Base-by-base conservation (phyloP, 1,284 basidiomycete species). In the Ceratorhiza oryzae-sativae region DNA sequence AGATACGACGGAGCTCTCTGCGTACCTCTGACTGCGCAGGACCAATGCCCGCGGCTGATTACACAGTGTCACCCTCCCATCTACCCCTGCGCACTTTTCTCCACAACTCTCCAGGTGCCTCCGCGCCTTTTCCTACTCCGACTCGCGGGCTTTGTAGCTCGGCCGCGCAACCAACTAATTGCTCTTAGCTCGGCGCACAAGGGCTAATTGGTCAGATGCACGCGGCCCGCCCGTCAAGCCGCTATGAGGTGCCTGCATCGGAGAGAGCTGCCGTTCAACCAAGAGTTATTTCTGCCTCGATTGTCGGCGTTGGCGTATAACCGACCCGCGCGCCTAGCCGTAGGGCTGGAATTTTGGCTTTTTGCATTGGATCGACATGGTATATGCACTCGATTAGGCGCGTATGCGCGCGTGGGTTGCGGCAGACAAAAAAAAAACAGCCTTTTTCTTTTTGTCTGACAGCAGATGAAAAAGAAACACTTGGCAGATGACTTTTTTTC, bases 91-190 rank as follows among this genome's bases (percentile, higher is more conserved):
- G 9, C n/a, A 53, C 49, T 30, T 10, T 45, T 25, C 27, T 53
- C 55, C n/a, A 39, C 36, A 39, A 32, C 53, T 27, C 53, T n/a
- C 55, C 36, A 3, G 9, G 42, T 20, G 12, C 32, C 55, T 30
- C 32, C 55, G 15, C 18, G 5, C 36, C 55, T 58, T 36, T 58
- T 58, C 15, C n/a, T 32, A 41, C 30, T 30, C 32, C 55, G 30
- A 39, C 32, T 34, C 23, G 42, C 9, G 42, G n/a, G 30, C 53
- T n/a, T 20, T 12, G 23, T 27, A 30, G 27, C 55, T 58, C 55
- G 55, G 55, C 55, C 30, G 34, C 55, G 18, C 55, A n/a, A 36
- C 32, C 32, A 36, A 20, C 53, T 58, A 58, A 58, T 58, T 39
- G 13, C n/a, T 36, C 32, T 25, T 6, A 58, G 3, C 32, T 58